These are phyloP conservation scores for Cyclostephanos tholiformis DNA, from an alignment of 108 stramenopile species.

Conservation along the genomic window DNA sequence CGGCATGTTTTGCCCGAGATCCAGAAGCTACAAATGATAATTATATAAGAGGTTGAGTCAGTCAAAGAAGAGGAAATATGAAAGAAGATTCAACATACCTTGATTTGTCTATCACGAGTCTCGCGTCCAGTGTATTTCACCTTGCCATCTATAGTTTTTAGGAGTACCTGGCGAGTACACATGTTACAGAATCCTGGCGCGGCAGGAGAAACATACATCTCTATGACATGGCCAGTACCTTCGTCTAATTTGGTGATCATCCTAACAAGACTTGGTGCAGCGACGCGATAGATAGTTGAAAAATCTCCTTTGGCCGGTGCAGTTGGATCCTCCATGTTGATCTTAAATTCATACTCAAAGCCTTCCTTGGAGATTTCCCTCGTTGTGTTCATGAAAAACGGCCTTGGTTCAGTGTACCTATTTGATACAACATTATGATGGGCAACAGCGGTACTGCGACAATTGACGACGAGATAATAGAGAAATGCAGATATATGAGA, in stretches of 20 bases:
- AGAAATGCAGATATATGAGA: neutral
- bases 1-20: neutral
- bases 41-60: neutral
- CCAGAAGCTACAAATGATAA: neutral
- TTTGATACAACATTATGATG: constrained; percentile 17
- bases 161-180: constrained; percentile 32
- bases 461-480: neutral
- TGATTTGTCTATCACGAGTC: neutral
- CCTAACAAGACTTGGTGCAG: neutral
- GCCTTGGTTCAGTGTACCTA: constrained; percentile 14
- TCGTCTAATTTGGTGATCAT: neutral
- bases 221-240: constrained; percentile 25
- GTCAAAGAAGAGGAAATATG: neutral
- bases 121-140: constrained; percentile 14
- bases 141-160: constrained; percentile 24
- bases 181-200: constrained; percentile 44
- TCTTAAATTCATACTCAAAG: constrained; percentile 5
- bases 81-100: neutral
- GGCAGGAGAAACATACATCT: constrained; percentile 34
- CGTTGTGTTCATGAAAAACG: constrained; percentile 4
- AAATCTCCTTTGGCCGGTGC: neutral
- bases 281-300: neutral
- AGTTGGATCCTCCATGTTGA: neutral
- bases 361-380: constrained; percentile 13
- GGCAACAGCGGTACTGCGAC: neutral